Percentiles rank a stretch among this genome's conserved stretches.
Conservation (phyloP, 257 asterid genomes). For the Solanum bulbocastanum region DNA sequence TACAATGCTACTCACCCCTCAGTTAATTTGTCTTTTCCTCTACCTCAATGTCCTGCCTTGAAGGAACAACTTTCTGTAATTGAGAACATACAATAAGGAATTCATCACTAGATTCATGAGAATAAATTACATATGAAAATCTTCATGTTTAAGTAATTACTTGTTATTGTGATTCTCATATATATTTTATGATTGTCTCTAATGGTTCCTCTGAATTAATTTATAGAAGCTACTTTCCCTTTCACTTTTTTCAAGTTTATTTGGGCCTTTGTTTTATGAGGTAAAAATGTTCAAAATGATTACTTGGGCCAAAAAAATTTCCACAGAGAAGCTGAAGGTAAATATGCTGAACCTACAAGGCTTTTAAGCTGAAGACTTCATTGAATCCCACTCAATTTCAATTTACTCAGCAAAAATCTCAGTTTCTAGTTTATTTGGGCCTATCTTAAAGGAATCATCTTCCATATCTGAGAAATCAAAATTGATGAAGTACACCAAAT, state of each 20-base stretch:
- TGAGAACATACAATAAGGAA: background rate
- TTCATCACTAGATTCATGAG: background rate
- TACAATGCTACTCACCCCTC: background rate
- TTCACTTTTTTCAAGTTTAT: background rate
- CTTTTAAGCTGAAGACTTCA: constrained; percentile 21
- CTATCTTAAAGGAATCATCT: background rate
- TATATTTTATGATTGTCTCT: background rate
- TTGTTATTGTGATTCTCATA: background rate
- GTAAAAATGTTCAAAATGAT: background rate
- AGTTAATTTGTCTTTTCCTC: background rate
- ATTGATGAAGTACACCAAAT: background rate
- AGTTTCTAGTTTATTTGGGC: background rate
- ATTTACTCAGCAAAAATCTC: constrained; percentile 6
- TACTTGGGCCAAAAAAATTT: constrained; percentile 23
- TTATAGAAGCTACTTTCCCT: background rate
- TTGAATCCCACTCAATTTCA: background rate
- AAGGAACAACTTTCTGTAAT: background rate
- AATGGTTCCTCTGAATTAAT: background rate
- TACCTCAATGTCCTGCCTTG: background rate
- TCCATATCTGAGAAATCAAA: background rate
- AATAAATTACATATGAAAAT: background rate
- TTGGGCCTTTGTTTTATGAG: background rate
- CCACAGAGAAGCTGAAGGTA: constrained; percentile 35
- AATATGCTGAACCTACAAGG: constrained; percentile 9
- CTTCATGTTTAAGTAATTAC: background rate